Evolutionary conservation across 441 rosid genomes (phyloP).

Genomic region (Aleurites moluccanus): DNA sequence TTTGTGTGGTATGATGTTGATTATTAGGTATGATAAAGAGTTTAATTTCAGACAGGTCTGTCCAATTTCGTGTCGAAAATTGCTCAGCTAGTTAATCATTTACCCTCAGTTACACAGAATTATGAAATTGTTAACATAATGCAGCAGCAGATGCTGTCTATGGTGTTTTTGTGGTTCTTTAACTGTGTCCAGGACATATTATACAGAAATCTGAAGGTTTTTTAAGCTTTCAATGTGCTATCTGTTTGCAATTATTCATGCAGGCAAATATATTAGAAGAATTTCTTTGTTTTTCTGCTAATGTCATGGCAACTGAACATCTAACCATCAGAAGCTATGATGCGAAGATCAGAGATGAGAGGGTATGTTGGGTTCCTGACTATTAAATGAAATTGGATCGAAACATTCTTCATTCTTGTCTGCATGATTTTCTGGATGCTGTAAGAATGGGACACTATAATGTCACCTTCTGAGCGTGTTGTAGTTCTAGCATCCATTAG

Average conservation of each 20-base stretch:
- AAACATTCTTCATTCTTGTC: constrained; percentile 23
- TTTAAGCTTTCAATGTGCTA: constrained; percentile 15
- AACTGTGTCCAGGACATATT: neutral
- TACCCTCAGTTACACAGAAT: neutral
- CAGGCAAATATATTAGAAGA: constrained; percentile 92
- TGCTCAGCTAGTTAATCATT: neutral
- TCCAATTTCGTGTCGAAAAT: neutral
- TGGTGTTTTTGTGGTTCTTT: neutral
- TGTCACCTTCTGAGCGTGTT: constrained; percentile 75
- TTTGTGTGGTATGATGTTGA: constrained; percentile 6
- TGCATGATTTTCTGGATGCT: constrained; percentile 29
- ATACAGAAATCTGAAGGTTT: neutral
- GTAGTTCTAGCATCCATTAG: constrained; percentile 73
- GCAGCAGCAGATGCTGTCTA: neutral
- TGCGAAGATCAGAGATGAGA: constrained; percentile 72
- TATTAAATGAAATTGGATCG: constrained; percentile 19
- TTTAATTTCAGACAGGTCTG: neutral
- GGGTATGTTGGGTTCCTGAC: constrained; percentile 44
- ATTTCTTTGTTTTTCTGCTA: constrained; percentile 53
- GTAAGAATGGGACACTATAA: constrained; percentile 75
- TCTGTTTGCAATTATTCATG: constrained; percentile 29
- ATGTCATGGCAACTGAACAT: constrained; percentile 49
- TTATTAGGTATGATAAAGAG: neutral
- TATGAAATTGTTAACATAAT: neutral
- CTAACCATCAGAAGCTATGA: constrained; percentile 56